These are phyloP conservation scores for Sphagnum contortum DNA, from an alignment of 225 moss, liverwort and hornwort species.

Conservation along the genomic window DNA sequence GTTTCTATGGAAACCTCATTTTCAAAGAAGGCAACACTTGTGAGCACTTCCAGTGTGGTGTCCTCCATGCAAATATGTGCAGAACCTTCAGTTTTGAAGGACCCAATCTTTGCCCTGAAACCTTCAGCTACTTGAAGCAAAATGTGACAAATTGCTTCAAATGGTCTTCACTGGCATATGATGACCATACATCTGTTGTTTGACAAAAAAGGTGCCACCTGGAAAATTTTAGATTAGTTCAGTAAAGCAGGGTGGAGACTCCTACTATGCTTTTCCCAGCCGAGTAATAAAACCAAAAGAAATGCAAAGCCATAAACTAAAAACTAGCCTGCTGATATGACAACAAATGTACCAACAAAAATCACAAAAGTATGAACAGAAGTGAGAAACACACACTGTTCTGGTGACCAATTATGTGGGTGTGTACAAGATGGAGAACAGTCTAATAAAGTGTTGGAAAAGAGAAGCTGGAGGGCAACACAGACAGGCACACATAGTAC, in stretches of 20 bases:
- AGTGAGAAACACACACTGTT: neutral
- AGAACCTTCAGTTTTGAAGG: neutral
- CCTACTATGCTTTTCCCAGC: neutral
- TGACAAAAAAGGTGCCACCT: constrained; percentile 75
- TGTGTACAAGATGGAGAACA: neutral
- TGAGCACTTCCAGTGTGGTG: constrained; percentile 40
- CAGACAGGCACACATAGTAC: neutral
- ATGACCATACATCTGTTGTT: constrained; percentile 74
- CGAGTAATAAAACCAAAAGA: too few species aligned
- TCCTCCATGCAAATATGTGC: constrained; percentile 14
- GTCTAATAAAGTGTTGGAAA: neutral
- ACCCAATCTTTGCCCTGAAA: neutral
- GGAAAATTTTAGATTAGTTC: constrained; percentile 13
- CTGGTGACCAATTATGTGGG: too few species aligned
- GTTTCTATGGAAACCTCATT: constrained; percentile 45
- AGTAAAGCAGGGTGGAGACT: neutral
- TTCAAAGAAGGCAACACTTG: constrained; percentile 60
- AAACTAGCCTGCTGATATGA: neutral
- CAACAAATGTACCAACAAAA: neutral
- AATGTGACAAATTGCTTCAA: constrained; percentile 41
- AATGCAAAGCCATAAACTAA: neutral
- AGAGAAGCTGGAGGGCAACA: neutral
- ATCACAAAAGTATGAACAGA: neutral
- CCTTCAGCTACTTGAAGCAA: constrained; percentile 23
- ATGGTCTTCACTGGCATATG: constrained; percentile 46